Base-by-base conservation (phyloP, 306 rosid genomes). In the Geum urbanum region DNA sequence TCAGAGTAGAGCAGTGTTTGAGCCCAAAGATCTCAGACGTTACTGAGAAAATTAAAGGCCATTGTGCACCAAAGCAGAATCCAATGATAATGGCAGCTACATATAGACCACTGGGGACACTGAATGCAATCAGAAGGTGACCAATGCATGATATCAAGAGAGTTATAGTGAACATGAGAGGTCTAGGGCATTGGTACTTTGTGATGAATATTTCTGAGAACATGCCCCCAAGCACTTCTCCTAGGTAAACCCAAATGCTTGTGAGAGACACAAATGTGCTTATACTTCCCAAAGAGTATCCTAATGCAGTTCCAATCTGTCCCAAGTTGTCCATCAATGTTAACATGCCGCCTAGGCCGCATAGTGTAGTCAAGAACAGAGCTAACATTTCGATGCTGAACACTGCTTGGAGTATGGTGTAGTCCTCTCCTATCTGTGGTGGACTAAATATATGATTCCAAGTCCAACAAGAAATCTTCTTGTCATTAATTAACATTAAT, bases 91-190 rank as follows among this genome's bases (percentile, higher is more conserved):
- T 15, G 0, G 85, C 73, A 7, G 79, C 85, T 2, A 49, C 22
- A 2, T 81, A 77, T 27, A 81, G 69, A 4, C 79, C 79, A 13
- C 65, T 65, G 0, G 61, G 70, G 22, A 81, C 74, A 11, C 65
- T 66, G 66, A 81, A 81, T 0, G 85, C 85, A 12, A 77, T 81
- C 8, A 81, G 72, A 46, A 81, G 66, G 55, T 81, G 67, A 45
- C 85, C 79, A 11, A 64, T 12, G 16, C 79, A 77, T 8, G 85
- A 73, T 15, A 73, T 14, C 12, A 81, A 15, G 27, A 81, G 82
- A 27, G 74, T 51, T 0, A 81, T 6, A 44, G 85, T 57, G 19
- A 81, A 74, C 76, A 81, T 73, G 3, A 81, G 50, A 19, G 82
- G 79, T 5, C 85, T 60, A 7, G 74, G 79, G 44, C 68, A 69